Conservation (phyloP, 2,329 filamentous ascomycete species). For the Thermoascus crustaceus region DNA sequence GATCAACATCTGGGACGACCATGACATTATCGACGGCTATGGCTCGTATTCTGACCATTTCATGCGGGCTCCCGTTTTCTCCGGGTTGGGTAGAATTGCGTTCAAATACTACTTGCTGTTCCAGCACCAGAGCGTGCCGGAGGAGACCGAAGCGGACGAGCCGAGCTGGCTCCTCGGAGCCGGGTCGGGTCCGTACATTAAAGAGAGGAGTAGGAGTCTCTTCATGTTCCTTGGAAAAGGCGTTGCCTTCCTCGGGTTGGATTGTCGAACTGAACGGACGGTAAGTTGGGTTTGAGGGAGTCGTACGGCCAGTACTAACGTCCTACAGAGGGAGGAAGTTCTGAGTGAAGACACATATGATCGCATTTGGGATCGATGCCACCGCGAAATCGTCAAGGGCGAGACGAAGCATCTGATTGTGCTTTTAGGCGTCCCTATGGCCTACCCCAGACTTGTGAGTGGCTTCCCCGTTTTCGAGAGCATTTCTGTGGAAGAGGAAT, state of each 20-base stretch:
- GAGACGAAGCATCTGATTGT: constrained; percentile 87
- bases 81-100: constrained; percentile 78
- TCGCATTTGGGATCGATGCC: constrained; percentile 75
- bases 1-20: constrained; percentile 97
- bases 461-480: not conserved
- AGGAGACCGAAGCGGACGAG: constrained; percentile 74
- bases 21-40: constrained; percentile 85
- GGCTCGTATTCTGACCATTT: constrained; percentile 89
- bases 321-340: constrained; percentile 58
- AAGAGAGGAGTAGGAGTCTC: constrained; percentile 72
- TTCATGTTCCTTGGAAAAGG: constrained; percentile 76
- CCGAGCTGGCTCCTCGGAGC: constrained; percentile 84
- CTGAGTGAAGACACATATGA: constrained; percentile 75
- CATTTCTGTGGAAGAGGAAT: too few relatives aligned
- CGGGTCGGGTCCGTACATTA: constrained; percentile 79
- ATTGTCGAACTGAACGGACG: constrained; percentile 85
- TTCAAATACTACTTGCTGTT: constrained; percentile 99
- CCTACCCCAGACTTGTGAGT: constrained; percentile 68
- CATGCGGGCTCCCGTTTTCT: constrained; percentile 84
- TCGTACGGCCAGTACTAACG: constrained; percentile 15
- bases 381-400: constrained; percentile 71
- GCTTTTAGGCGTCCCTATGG: constrained; percentile 73
- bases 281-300: constrained; percentile 20
- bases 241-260: constrained; percentile 75
- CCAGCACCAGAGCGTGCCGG: constrained; percentile 81